Evolutionary conservation across 2,329 filamentous ascomycete genomes (phyloP).

Genomic region (Claviceps capensis): DNA sequence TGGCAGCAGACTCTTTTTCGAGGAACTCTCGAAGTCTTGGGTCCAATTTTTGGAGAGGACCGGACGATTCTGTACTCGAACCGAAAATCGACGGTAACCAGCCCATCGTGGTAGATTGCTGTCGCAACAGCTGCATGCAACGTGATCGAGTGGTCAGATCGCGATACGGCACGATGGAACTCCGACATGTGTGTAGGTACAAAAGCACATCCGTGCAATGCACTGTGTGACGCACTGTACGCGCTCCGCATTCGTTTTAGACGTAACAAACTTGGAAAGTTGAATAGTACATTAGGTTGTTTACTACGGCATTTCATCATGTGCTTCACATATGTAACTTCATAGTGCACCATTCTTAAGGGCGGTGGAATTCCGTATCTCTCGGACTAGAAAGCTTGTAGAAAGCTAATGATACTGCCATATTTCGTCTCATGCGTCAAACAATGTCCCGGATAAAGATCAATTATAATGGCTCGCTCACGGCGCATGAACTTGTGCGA

Average conservation of each 20-base stretch:
- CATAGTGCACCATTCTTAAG: too few species aligned
- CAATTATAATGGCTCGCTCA: neutral
- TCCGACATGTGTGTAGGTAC: too few species aligned
- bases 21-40: conserved; percentile 75
- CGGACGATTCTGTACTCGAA: conserved; percentile 28
- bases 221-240: neutral
- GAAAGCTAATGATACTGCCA: too few species aligned
- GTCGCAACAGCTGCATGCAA: neutral
- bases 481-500: neutral
- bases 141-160: neutral
- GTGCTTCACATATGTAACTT: too few species aligned
- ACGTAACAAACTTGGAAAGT: neutral
- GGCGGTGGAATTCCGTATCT: too few species aligned
- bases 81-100: conserved; percentile 43
- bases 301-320: too few species aligned
- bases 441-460: too few species aligned
- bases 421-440: too few species aligned
- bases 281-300: too few species aligned
- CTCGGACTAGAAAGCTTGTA: too few species aligned
- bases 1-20: conserved; percentile 65
- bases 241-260: neutral
- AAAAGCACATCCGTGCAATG: neutral
- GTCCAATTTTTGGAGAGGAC: conserved; percentile 63
- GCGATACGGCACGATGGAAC: too few species aligned
- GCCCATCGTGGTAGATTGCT: conserved; percentile 30